Percentiles rank a stretch among this genome's conserved stretches.
Conservation (phyloP, 2,329 filamentous ascomycete species). For the Zalaria sp. region DNA sequence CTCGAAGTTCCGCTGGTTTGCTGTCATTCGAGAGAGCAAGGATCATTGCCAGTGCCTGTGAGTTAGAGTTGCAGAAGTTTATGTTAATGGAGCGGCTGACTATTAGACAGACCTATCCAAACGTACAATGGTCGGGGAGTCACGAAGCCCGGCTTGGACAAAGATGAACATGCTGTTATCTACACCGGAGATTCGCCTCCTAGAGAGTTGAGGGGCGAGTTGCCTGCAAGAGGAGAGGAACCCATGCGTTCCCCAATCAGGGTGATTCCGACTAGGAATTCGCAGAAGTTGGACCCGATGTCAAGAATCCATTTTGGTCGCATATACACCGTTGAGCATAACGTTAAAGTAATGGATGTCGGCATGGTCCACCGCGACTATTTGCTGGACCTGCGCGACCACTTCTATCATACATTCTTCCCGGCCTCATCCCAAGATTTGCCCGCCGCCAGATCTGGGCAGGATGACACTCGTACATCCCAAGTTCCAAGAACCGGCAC, state of each 20-base stretch:
- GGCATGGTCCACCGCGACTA: slow-evolving; percentile 9
- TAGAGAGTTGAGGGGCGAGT: slow-evolving; percentile 1
- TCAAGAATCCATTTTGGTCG: slow-evolving; percentile 9
- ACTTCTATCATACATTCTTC: no score
- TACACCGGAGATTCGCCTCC: slow-evolving; percentile 8
- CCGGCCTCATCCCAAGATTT: no score
- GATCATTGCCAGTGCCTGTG: slow-evolving; percentile 9
- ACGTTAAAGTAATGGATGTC: slow-evolving; percentile 10
- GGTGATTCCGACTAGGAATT: slow-evolving; percentile 5
- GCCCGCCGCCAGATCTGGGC: no score
- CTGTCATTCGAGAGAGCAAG: slow-evolving; percentile 9
- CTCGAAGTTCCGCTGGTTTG: slow-evolving; percentile 13
- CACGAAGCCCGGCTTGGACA: slow-evolving; percentile 6
- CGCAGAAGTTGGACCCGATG: slow-evolving; percentile 5
- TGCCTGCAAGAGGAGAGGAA: slow-evolving; percentile 3
- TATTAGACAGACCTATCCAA: slow-evolving; percentile 7
- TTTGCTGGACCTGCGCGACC: background rate
- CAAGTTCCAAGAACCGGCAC: no score
- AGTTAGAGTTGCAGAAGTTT: background rate
- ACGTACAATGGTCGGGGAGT: slow-evolving; percentile 14
- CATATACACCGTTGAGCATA: slow-evolving; percentile 11
- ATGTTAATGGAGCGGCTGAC: background rate
- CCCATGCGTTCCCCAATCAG: slow-evolving; percentile 9
- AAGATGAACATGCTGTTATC: slow-evolving; percentile 14
- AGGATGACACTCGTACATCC: no score